Percentiles rank a stretch among this genome's conserved stretches.
Evolutionary conservation across 1,139 yeast species (phyloP).

Genomic region (Yamadazyma diddensiae): DNA sequence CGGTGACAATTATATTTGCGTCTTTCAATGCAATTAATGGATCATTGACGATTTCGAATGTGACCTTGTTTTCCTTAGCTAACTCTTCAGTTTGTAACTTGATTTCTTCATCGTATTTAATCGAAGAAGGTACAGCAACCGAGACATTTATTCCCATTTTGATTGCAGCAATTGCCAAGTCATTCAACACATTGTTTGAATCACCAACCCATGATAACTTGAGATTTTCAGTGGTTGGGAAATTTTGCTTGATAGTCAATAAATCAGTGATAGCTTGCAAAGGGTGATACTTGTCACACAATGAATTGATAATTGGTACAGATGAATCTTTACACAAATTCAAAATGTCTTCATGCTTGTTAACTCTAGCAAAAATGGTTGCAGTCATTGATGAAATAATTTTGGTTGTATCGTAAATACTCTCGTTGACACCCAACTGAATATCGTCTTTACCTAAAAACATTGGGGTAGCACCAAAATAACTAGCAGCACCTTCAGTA

Average conservation of each 20-base stretch:
- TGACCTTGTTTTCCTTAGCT: conserved; percentile 50
- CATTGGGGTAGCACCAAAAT: conserved; percentile 95
- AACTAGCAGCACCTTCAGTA: conserved; percentile 90
- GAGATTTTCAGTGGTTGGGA: conserved; percentile 57
- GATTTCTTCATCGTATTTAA: conserved; percentile 62
- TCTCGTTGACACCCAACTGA: conserved; percentile 92
- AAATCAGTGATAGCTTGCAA: conserved; percentile 92
- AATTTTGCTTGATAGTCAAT: conserved; percentile 78
- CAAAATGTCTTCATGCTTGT: conserved; percentile 76
- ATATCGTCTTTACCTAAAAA: conserved; percentile 94
- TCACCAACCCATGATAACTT: conserved; percentile 97
- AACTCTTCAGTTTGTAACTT: conserved; percentile 52
- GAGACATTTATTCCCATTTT: conserved; percentile 82
- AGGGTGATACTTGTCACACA: conserved; percentile 92
- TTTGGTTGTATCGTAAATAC: conserved; percentile 79
- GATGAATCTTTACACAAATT: conserved; percentile 70
- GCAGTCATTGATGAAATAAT: conserved; percentile 95
- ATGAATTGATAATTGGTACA: conserved; percentile 90
- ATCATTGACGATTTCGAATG: conserved; percentile 64
- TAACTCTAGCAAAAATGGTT: conserved; percentile 93
- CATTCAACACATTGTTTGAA: conserved; percentile 92
- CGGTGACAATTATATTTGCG: conserved; percentile 90
- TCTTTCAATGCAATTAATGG: conserved; percentile 67
- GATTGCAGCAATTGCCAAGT: conserved; percentile 85
- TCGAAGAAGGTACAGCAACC: conserved; percentile 77